Base-by-base conservation (phyloP, 805 yeast genomes). In the Lipomyces chichibuensis region DNA sequence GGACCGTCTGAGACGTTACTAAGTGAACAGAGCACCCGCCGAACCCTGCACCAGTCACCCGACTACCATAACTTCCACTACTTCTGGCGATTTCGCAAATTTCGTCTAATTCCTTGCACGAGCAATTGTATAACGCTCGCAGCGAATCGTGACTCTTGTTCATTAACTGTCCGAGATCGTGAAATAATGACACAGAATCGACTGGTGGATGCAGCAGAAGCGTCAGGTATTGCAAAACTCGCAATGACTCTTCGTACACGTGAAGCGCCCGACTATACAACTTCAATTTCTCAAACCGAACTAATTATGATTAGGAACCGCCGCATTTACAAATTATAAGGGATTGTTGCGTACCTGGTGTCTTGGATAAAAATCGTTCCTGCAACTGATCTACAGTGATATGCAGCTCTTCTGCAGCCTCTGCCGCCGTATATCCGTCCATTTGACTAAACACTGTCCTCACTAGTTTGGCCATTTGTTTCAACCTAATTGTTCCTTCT, bases 41-140 rank as follows among this genome's bases (percentile, higher is more conserved):
- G 82, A 86, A 88, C 3, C 92, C 92, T 25, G 92, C 92, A 33
- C 92, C 92, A 8, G 92, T 88, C 20, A 87, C 82, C 64, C 92
- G 81, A 0, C 90, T 85, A 23, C 92, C 92, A 66, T 76, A 80
- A 0, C 89, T 79, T 2, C 92, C 92, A 66, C 83, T 81, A 1
- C 70, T 74, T 51, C 79, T 75, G 5, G 90, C 91, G 64, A 88
- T 82, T 13, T 73, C 65, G 73, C 89, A 85, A 54, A 88, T 76
- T 9, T 77, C 75, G 63, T 87, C 85, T 64, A 87, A 81, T 67
- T 83, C 87, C 0, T 80, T 80, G 69, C 84, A 83, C 2, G 90
- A 86, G 63, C 88, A 84, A 64, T 85, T 82, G 77, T 82, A 85
- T 43, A 80, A 75, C 39, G 76, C 70, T 39, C 80, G 78, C 61